These are phyloP conservation scores for Plenodomus tracheiphilus DNA, from an alignment of 2,329 filamentous ascomycete genomes.

Conservation along the genomic window DNA sequence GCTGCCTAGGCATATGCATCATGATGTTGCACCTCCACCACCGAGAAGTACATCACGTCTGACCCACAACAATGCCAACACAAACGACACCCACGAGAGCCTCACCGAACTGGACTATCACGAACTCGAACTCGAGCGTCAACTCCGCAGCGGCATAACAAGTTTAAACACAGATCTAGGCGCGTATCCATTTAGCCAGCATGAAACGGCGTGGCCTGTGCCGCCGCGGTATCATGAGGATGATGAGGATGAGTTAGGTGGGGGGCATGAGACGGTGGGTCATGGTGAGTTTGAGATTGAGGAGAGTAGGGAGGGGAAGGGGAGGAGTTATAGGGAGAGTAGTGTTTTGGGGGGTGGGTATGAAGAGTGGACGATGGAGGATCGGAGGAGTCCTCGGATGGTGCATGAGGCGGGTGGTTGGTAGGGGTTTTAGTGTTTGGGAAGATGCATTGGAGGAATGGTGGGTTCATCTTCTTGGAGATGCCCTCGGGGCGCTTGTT, in stretches of 20 bases:
- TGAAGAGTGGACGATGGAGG: not conserved
- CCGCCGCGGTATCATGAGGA: slow-evolving; percentile 20
- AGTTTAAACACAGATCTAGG: slow-evolving; percentile 18
- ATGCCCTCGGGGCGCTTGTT: not conserved
- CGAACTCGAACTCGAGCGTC: not conserved
- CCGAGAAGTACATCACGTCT: slow-evolving; percentile 4
- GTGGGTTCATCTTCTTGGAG: not conserved
- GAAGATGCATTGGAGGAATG: not conserved
- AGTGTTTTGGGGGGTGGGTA: not conserved
- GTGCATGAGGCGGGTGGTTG: slow-evolving; percentile 13
- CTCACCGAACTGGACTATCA: slow-evolving; percentile 7
- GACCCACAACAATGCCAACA: not conserved
- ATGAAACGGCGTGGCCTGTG: slow-evolving; percentile 22
- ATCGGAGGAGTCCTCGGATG: slow-evolving; percentile 8
- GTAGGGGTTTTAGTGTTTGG: not conserved
- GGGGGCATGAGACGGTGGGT: not conserved
- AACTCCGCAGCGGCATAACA: slow-evolving; percentile 8
- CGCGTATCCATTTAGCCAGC: slow-evolving; percentile 17
- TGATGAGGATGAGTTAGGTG: too few species aligned
- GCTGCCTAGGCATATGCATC: slow-evolving; percentile 1
- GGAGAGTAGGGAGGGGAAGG: not conserved
- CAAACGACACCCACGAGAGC: not conserved
- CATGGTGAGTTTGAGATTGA: not conserved
- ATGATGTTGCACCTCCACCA: not conserved
- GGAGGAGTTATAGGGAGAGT: slow-evolving; percentile 11